These are phyloP conservation scores for Pholiota molesta DNA, from an alignment of 768 basidiomycete genomes.

Conservation along the genomic window DNA sequence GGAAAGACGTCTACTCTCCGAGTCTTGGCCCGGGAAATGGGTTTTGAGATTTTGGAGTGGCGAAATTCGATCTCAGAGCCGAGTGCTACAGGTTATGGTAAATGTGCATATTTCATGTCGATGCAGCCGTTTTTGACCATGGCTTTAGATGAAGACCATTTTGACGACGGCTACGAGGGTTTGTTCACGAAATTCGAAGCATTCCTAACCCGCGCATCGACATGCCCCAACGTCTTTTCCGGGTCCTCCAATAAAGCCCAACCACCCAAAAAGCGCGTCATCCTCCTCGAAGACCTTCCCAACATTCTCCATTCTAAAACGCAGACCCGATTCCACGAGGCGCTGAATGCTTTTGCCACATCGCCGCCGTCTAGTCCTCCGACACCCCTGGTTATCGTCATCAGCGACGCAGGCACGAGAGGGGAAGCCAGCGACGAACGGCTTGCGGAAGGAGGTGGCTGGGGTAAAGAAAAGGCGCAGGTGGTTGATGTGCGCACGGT, in stretches of 20 bases:
- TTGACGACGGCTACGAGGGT: slow-evolving; percentile 42
- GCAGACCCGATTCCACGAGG: slow-evolving; percentile 71
- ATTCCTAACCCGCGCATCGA: slow-evolving; percentile 72
- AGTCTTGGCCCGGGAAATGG: slow-evolving; percentile 73
- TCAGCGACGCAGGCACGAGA: slow-evolving; percentile 82
- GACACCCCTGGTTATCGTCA: slow-evolving; percentile 76
- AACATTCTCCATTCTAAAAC: slow-evolving; percentile 81
- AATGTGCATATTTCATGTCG: neutral
- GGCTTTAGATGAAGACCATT: neutral
- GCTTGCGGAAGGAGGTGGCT: slow-evolving; percentile 40
- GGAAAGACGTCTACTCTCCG: slow-evolving; percentile 89
- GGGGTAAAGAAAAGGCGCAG: slow-evolving; percentile 47
- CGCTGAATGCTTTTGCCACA: slow-evolving; percentile 59
- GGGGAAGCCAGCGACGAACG: slow-evolving; percentile 64
- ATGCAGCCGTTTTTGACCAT: neutral
- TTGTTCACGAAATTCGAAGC: slow-evolving; percentile 71
- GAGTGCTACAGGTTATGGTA: slow-evolving; percentile 25
- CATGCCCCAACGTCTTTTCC: slow-evolving; percentile 57
- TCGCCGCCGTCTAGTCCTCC: slow-evolving; percentile 36
- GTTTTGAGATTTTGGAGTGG: slow-evolving; percentile 88
- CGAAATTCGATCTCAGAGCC: slow-evolving; percentile 64
- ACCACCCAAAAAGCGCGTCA: slow-evolving; percentile 49
- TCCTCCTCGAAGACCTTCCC: slow-evolving; percentile 90
- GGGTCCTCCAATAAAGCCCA: slow-evolving; percentile 10
- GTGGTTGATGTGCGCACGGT: slow-evolving; percentile 68